phyloP scores from a whole-genome alignment of 148 eudicot genomes.

The Silene latifolia region DNA sequence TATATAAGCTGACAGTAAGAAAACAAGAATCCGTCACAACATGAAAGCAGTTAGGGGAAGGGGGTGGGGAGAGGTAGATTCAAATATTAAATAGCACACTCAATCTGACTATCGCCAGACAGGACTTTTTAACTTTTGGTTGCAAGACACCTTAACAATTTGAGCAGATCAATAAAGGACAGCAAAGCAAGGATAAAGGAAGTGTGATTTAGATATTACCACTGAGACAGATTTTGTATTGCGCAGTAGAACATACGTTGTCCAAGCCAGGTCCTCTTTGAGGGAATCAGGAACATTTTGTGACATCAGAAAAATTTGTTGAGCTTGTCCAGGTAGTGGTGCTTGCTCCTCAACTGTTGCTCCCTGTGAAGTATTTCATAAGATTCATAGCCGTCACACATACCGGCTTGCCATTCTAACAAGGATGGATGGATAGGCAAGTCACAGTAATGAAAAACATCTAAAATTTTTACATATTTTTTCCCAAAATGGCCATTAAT shows the following conservation, averaged over 20 bases:
- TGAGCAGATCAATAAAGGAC: no score
- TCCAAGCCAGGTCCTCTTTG: conserved; percentile 96
- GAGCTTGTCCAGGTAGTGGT: conserved; percentile 55
- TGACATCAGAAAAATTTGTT: conserved; percentile 77
- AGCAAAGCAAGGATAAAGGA: not conserved
- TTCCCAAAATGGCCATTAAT: no score
- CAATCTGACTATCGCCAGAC: no score
- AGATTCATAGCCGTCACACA: conserved; percentile 8
- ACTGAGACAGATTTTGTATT: conserved; percentile 85
- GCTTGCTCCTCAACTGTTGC: conserved; percentile 46
- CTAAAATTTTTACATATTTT: no score
- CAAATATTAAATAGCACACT: not conserved
- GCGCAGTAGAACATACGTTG: conserved; percentile 70
- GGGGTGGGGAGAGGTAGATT: not conserved
- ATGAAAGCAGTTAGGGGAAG: not conserved
- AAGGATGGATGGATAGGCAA: no score
- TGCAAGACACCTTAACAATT: no score
- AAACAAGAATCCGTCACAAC: not conserved
- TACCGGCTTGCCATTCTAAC: not conserved
- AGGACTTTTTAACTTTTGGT: no score
- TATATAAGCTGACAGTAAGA: conserved; percentile 57
- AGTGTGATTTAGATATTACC: conserved; percentile 34
- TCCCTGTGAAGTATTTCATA: conserved; percentile 48
- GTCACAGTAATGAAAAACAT: no score
- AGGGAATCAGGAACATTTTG: conserved; percentile 49